Percentiles rank a stretch among this genome's conserved stretches.
Conservation (phyloP, 441 rosid species). For the Jatropha multifida region DNA sequence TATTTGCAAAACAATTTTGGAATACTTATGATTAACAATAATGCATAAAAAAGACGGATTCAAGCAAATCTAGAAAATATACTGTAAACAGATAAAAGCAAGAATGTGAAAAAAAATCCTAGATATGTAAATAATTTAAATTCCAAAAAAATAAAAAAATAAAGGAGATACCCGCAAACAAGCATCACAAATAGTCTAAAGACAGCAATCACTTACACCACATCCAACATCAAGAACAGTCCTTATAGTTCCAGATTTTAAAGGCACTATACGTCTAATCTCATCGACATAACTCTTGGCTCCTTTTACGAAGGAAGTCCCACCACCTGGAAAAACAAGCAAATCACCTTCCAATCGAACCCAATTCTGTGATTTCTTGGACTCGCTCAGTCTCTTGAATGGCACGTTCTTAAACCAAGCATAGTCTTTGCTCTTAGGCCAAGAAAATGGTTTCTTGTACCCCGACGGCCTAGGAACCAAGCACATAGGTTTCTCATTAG, state of each 20-base stretch:
- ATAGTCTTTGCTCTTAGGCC: slow-evolving; percentile 57
- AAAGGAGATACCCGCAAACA: not conserved
- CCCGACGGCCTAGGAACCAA: slow-evolving; percentile 53
- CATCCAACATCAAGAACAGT: slow-evolving; percentile 67
- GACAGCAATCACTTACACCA: slow-evolving; percentile 42
- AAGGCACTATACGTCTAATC: slow-evolving; percentile 43
- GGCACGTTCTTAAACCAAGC: slow-evolving; percentile 66
- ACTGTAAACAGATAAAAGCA: not conserved
- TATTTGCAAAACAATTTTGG: no score
- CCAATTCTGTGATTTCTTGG: slow-evolving; percentile 66
- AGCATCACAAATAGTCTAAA: not conserved
- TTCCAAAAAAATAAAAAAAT: not conserved
- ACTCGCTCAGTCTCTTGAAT: slow-evolving; percentile 39
- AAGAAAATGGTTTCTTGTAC: slow-evolving; percentile 46
- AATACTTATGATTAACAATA: not conserved
- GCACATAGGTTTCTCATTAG: slow-evolving; percentile 38
- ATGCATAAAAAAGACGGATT: not conserved
- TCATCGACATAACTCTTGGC: slow-evolving; percentile 52
- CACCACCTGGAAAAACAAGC: slow-evolving; percentile 68
- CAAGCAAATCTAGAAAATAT: not conserved
- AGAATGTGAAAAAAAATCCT: not conserved
- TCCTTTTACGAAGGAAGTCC: slow-evolving; percentile 59
- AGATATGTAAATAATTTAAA: not conserved
- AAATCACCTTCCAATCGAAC: slow-evolving; percentile 45
- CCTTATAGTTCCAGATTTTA: slow-evolving; percentile 54